These are phyloP conservation scores for Nematocida parisii DNA, from an alignment of 371 early-diverging fungal species.

Conservation along the genomic window DNA sequence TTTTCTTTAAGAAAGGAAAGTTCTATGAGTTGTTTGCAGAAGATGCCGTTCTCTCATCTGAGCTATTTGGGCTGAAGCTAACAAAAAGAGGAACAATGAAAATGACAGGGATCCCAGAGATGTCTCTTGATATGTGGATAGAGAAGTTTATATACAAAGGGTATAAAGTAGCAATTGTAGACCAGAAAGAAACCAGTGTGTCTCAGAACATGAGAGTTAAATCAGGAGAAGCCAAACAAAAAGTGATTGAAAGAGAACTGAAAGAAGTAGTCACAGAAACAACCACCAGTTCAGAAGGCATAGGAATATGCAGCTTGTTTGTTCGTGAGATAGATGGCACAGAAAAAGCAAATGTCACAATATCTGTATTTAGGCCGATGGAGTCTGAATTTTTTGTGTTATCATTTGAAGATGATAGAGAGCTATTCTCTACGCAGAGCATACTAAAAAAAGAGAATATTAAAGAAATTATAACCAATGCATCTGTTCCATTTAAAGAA, in stretches of 20 bases:
- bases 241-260: constrained; percentile 86
- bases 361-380: constrained; percentile 32
- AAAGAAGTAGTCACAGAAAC: constrained; percentile 86
- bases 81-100: constrained; percentile 94
- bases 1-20: constrained; percentile 99
- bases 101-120: constrained; percentile 97
- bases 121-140: constrained; percentile 87
- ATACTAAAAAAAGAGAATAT: constrained; percentile 72
- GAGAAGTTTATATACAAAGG: constrained; percentile 89
- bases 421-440: constrained; percentile 76
- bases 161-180: constrained; percentile 91
- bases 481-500: constrained; percentile 7
- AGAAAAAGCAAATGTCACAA: constrained; percentile 58
- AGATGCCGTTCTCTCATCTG: constrained; percentile 95
- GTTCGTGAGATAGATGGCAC: constrained; percentile 81
- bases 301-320: constrained; percentile 22
- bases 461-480: constrained; percentile 64
- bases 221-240: constrained; percentile 70
- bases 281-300: constrained; percentile 71
- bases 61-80: constrained; percentile 87
- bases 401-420: constrained; percentile 77
- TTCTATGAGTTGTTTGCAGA: constrained; percentile 97
- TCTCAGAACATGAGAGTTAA: constrained; percentile 87
- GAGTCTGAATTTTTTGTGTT: constrained; percentile 35
- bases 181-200: constrained; percentile 90